phyloP scores from a whole-genome alignment of 2,329 filamentous ascomycete species.

The Arthrobotrys sphaeroides region DNA sequence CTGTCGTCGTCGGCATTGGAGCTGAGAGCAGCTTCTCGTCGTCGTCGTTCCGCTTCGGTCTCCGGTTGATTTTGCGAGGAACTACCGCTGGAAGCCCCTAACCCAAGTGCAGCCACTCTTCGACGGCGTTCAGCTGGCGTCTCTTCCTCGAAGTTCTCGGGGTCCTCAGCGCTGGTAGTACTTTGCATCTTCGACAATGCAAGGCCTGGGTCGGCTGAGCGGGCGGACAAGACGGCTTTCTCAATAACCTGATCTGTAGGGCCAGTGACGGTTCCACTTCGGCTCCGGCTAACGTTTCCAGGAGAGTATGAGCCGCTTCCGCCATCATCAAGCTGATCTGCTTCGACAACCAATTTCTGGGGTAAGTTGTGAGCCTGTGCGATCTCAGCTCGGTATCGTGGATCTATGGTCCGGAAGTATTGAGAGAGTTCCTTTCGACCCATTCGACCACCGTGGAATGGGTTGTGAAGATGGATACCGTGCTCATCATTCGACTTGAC shows the following conservation, averaged over 20 bases:
- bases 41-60: conserved; percentile 77
- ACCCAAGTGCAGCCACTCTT: conserved; percentile 76
- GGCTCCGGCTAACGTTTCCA: conserved; percentile 4
- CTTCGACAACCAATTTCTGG: conserved; percentile 39
- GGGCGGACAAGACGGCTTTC: conserved; percentile 27
- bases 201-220: conserved; percentile 8
- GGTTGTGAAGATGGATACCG: conserved; percentile 49
- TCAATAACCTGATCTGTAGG: conserved; percentile 33
- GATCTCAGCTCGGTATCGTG: conserved; percentile 42
- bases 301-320: conserved; percentile 49
- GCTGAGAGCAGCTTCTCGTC: conserved; percentile 75
- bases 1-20: conserved; percentile 18
- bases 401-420: conserved; percentile 46
- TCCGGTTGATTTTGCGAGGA: conserved; percentile 62
- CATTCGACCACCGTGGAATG: conserved; percentile 49
- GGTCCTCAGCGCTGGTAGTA: conserved; percentile 30
- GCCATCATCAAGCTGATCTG: conserved; percentile 36
- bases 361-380: conserved; percentile 46
- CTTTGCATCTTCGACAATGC: conserved; percentile 38
- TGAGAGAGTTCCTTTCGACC: conserved; percentile 41
- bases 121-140: conserved; percentile 78
- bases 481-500: conserved; percentile 49
- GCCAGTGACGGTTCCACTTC: conserved; percentile 15
- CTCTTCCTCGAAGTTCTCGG: conserved; percentile 67
- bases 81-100: neutral